Evolutionary conservation across 2,329 filamentous ascomycete genomes (phyloP).

Genomic region (Fusarium continuum): DNA sequence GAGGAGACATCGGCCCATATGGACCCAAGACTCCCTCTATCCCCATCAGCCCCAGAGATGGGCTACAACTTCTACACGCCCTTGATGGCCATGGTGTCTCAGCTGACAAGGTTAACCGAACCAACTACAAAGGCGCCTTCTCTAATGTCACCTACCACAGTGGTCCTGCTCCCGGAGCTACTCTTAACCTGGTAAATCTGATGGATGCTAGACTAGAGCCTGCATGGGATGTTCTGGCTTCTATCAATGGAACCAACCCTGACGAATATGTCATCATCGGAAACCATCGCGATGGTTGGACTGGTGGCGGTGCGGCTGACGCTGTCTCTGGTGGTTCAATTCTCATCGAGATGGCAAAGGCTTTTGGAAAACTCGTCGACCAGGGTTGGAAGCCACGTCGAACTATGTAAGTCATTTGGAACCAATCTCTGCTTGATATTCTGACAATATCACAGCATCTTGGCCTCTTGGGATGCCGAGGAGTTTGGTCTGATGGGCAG

Average conservation of each 20-base stretch:
- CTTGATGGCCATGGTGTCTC: conserved; percentile 16
- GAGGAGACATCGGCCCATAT: conserved; percentile 20
- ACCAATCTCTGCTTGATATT: rapidly evolving
- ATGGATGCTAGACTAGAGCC: conserved; percentile 29
- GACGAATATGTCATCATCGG: conserved; percentile 58
- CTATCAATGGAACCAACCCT: conserved; percentile 53
- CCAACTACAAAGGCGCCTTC: conserved; percentile 28
- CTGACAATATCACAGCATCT: neutral
- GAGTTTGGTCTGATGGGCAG: conserved; percentile 32
- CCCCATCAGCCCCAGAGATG: conserved; percentile 24
- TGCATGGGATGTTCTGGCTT: conserved; percentile 50
- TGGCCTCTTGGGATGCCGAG: conserved; percentile 28
- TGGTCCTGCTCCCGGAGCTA: conserved; percentile 22
- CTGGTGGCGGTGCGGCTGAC: conserved; percentile 61
- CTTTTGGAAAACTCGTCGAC: conserved; percentile 56
- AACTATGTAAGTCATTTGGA: conserved; percentile 50
- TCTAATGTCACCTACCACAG: conserved; percentile 26
- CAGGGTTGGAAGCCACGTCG: conserved; percentile 61
- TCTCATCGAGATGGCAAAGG: conserved; percentile 59
- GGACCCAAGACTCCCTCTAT: conserved; percentile 28
- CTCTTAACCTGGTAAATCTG: conserved; percentile 4
- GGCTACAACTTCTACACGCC: conserved; percentile 14
- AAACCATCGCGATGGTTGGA: conserved; percentile 65
- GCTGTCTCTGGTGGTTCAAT: conserved; percentile 61
- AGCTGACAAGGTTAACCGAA: conserved; percentile 7